Conservation (phyloP, 108 stramenopile genomes). For the Discostella pseudostelligera region DNA sequence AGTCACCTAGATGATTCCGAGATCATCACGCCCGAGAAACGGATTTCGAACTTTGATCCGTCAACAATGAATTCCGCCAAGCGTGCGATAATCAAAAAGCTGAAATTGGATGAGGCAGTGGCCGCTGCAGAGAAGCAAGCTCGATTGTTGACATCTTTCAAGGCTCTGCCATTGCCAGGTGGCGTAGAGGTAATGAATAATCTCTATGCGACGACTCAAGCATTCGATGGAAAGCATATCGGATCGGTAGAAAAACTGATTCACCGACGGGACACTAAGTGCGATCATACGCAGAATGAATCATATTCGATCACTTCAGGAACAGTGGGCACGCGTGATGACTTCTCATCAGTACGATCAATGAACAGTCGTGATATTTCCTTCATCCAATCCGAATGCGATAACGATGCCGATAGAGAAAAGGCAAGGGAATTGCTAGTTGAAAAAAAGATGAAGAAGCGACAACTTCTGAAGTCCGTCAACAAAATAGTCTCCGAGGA, state of each 20-base stretch:
- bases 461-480: constrained; percentile 25
- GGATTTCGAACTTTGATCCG: constrained; percentile 22
- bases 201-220: constrained; percentile 20
- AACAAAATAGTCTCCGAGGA: constrained; percentile 14
- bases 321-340: constrained; percentile 11
- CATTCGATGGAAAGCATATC: constrained; percentile 31
- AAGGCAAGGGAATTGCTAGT: constrained; percentile 9
- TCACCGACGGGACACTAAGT: constrained; percentile 4
- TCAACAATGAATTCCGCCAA: constrained; percentile 24
- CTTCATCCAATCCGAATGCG: background rate
- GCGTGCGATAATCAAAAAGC: constrained; percentile 23
- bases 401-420: constrained; percentile 30
- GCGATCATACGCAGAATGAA: background rate
- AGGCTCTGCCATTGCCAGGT: constrained; percentile 30
- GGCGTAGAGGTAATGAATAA: constrained; percentile 27
- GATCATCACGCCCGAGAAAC: background rate
- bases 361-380: constrained; percentile 5
- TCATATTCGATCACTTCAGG: constrained; percentile 19
- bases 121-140: constrained; percentile 19
- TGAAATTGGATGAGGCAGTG: constrained; percentile 17
- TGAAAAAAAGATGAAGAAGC: constrained; percentile 22
- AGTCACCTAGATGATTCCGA: constrained; percentile 13
- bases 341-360: constrained; percentile 17
- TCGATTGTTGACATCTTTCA: constrained; percentile 12
- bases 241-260: constrained; percentile 21